Evolutionary conservation across 257 asterid genomes (phyloP), one percentile per base, ranked within the genome.

Genomic region (Euphrasia confusa): DNA sequence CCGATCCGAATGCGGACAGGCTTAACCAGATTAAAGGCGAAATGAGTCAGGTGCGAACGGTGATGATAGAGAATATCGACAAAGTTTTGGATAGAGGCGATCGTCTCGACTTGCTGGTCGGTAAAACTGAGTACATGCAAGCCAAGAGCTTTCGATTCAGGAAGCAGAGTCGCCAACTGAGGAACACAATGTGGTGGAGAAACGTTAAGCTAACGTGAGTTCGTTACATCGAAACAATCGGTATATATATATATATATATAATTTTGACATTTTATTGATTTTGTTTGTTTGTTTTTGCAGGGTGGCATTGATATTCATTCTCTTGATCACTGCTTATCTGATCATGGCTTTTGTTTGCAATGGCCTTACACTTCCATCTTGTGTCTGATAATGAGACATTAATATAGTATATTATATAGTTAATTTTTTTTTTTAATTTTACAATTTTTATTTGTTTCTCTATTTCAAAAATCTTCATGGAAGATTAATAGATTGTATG

Each of bases 1-100:
- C 77, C 66, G 99, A 93, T 77, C 99, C 99, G 55, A 93, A 93
- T 78, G 97, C 97, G 18, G 99, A 93, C 81, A 80, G 97, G 76
- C 82, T 93, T 68, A 83, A 89, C 84, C 78, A 97, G 58, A 80
- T 93, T 55, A 83, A 67, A 78, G 99, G 99, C 64, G 99, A 93
- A 93, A 93, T 93, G 99, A 89, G 94, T 66, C 97, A 93, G 97
- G 99, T 93, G 58, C 85, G 83, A 33, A 81, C 75, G 74, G 97
- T 93, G 78, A 93, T 93, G 99, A 87, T 93, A 45, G 97, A 93
- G 72, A 93, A 93, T 63, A 93, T 93, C 2, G 99, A 89, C 74
- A 89, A 93, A 82, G 99, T 93, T 63, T 61, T 93, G 55, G 99
- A 93, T 42, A 80, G 99, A 80, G 99, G 99, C 42, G 99, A 93